Base-by-base conservation (phyloP, 2,329 filamentous ascomycete genomes). In the Cladophialophora yegresii region DNA sequence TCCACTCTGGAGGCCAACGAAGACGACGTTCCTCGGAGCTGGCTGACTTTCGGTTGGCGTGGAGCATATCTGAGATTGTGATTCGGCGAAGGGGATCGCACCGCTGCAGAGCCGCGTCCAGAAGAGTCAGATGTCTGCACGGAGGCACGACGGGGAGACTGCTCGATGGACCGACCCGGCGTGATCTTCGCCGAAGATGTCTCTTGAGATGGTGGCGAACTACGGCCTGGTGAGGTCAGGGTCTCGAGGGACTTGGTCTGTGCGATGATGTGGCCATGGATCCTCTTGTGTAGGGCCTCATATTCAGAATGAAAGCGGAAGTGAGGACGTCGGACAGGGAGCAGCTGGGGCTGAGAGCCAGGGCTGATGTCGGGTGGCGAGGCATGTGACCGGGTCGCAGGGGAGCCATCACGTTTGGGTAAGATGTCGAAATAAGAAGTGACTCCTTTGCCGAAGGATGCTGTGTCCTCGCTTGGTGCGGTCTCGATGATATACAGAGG, bases 391-490 rank as follows among this genome's bases (percentile, higher is more conserved):
- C 23, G 9, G 32, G 36, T 54, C 12, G 58, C 47, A 10, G 54
- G 30, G 12, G 49, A 61, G 33, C 22, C 56, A 59, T 51, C 13
- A 5, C n/a, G 55, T 22, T 22, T 40, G 20, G 57, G 53, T 3
- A 58, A 50, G 28, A 61, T 55, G 40, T 68, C 66, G 26, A 68
- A 68, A 23, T 68, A 68, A n/a, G 57, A 66, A n/a, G 61, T 50
- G 16, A 26, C 36, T 8, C 63, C 62, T 58, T 63, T 60, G 13
- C 12, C 53, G 45, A 53, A 63, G 55, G 12, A 28, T 63, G 45
- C 49, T 51, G 36, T 4, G 16, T 43, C 30, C 30, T 53, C 32
- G 28, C 47, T 40, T 45, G 43, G 40, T 22, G 20, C 12, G 28
- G n/a, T 40, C 10, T 22, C 12, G 47, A n/a, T 28, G 23, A 36